Evolutionary conservation across 2,329 filamentous ascomycete genomes (phyloP).

Genomic region (Simplicillium aogashimaense): DNA sequence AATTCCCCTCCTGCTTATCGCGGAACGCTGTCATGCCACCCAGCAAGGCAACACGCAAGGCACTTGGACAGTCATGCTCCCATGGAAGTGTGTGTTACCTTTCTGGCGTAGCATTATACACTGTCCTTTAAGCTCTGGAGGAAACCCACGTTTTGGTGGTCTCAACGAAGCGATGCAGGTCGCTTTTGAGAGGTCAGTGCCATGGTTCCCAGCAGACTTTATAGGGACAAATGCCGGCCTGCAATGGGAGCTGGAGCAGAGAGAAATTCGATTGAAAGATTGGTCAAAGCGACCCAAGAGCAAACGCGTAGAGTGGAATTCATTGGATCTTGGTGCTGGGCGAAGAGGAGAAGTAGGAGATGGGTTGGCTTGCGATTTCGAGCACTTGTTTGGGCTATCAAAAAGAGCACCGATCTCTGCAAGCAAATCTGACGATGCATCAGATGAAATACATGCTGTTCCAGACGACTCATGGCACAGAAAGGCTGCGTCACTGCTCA

Average conservation of each 20-base stretch:
- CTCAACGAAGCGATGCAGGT: conserved; percentile 72
- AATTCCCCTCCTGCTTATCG: conserved; percentile 67
- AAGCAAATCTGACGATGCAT: conserved; percentile 1
- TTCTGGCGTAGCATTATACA: conserved; percentile 84
- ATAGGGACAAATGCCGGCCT: conserved; percentile 71
- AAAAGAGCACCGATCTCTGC: too few species aligned
- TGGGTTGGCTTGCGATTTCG: conserved; percentile 80
- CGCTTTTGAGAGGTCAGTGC: conserved; percentile 64
- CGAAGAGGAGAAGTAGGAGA: conserved; percentile 74
- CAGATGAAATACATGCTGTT: conserved; percentile 5
- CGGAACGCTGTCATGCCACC: conserved; percentile 39
- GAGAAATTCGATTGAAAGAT: conserved; percentile 30
- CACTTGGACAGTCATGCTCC: conserved; percentile 74
- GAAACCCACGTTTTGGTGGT: conserved; percentile 75
- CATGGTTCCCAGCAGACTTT: conserved; percentile 83
- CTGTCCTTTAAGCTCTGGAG: conserved; percentile 68
- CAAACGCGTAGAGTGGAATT: conserved; percentile 67
- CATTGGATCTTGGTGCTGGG: conserved; percentile 61
- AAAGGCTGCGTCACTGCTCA: neutral
- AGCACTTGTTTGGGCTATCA: conserved; percentile 43
- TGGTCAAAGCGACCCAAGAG: conserved; percentile 47
- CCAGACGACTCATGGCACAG: conserved; percentile 10
- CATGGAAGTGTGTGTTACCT: conserved; percentile 80
- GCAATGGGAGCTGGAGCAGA: conserved; percentile 64
- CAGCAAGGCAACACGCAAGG: conserved; percentile 42